A percentile compares a stretch with the other conserved stretches of the same genome.
Conservation (phyloP, 2,329 filamentous ascomycete genomes). For the Colletotrichum sublineola region DNA sequence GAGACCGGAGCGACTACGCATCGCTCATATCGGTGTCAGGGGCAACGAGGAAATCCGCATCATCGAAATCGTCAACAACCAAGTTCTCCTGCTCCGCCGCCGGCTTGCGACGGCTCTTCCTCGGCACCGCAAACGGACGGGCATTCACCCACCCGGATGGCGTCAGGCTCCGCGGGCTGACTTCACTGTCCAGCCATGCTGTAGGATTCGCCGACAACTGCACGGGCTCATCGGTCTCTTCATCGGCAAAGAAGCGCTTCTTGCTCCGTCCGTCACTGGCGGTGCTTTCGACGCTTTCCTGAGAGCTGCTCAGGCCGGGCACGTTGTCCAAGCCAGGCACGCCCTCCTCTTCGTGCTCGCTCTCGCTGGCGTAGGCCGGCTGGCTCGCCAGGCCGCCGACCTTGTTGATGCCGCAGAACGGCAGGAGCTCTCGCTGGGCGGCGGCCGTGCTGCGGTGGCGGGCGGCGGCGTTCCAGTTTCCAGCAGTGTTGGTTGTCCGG, state of each 20-base stretch:
- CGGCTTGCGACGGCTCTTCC: slow-evolving; percentile 45
- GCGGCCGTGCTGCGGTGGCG: slow-evolving; percentile 44
- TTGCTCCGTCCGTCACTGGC: slow-evolving; percentile 49
- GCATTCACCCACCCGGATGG: slow-evolving; percentile 55
- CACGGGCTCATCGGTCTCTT: slow-evolving; percentile 46
- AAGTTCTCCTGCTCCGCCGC: slow-evolving; percentile 62
- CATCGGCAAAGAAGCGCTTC: slow-evolving; percentile 65
- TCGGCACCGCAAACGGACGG: slow-evolving; percentile 64
- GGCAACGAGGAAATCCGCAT: slow-evolving; percentile 74
- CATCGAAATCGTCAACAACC: slow-evolving; percentile 72
- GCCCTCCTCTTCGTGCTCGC: slow-evolving; percentile 44
- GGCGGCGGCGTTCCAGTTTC: slow-evolving; percentile 21
- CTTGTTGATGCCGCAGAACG: slow-evolving; percentile 85
- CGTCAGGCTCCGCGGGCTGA: slow-evolving; percentile 56
- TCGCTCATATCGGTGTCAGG: slow-evolving; percentile 60
- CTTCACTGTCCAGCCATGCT: slow-evolving; percentile 54
- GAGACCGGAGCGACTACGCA: slow-evolving; percentile 41
- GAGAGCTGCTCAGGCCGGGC: slow-evolving; percentile 67
- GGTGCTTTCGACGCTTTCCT: slow-evolving; percentile 58
- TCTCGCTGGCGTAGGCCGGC: slow-evolving; percentile 53
- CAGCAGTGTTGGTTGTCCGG: slow-evolving; percentile 43
- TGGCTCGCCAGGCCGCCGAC: slow-evolving; percentile 77
- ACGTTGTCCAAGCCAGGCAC: slow-evolving; percentile 56
- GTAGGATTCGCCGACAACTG: slow-evolving; percentile 47
- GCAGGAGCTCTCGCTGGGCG: slow-evolving; percentile 73